phyloP scores from a whole-genome alignment of 2,329 filamentous ascomycete genomes.

The Ceratocystiopsis sp. region DNA sequence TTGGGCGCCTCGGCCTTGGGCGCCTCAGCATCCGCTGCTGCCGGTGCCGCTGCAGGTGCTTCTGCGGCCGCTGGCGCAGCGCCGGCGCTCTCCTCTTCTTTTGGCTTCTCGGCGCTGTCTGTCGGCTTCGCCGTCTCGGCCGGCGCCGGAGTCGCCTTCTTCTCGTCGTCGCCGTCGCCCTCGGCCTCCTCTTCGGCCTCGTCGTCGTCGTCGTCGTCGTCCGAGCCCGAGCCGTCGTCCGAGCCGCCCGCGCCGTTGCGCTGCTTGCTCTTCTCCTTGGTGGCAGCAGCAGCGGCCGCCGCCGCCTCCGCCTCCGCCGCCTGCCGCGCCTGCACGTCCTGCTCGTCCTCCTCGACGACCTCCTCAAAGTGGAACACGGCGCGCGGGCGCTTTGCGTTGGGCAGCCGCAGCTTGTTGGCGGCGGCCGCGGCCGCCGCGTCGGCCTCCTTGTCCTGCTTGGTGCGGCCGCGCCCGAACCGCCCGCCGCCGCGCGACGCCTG shows the following conservation, averaged over 20 bases:
- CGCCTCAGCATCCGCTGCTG: no score
- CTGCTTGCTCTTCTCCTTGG: constrained; percentile 5
- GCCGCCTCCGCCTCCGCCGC: no score
- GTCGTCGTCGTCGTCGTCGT: constrained; percentile 7
- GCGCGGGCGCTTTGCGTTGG: constrained; percentile 54
- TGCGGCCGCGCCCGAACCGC: constrained; percentile 43
- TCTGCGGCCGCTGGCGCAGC: no score
- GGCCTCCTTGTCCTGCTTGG: constrained; percentile 40
- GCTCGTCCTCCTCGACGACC: constrained; percentile 36
- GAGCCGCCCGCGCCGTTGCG: constrained; percentile 5
- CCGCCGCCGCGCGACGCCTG: constrained; percentile 51
- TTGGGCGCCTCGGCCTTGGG: no score
- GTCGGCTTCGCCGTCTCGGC: no score
- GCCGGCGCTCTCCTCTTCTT: no score
- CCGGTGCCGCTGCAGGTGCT: no score
- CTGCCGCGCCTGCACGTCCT: constrained; percentile 29
- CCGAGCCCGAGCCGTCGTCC: constrained; percentile 7
- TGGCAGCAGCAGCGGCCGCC: neutral
- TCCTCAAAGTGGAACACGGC: constrained; percentile 64
- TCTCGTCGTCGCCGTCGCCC: neutral
- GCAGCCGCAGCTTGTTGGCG: constrained; percentile 35
- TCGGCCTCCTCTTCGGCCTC: constrained; percentile 1
- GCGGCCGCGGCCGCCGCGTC: constrained; percentile 26
- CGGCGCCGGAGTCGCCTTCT: no score
- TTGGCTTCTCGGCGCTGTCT: no score